Percentiles rank a stretch among this genome's conserved stretches.
Evolutionary conservation across 345 rosid genomes (phyloP).

Genomic region (Citrus reticulata): DNA sequence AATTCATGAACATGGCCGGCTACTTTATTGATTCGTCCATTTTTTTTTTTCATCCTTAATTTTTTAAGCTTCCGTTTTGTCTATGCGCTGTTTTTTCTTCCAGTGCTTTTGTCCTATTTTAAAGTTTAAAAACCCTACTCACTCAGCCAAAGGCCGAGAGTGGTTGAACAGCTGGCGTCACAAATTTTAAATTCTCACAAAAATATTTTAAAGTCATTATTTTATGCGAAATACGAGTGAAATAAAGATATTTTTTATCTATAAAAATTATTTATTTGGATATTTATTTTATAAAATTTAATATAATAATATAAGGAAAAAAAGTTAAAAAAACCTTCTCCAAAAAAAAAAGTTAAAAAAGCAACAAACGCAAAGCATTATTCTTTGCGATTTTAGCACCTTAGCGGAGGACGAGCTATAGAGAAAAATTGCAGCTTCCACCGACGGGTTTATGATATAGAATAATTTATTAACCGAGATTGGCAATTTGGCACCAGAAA

Average conservation of each 20-base stretch:
- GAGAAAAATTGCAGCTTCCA: background rate
- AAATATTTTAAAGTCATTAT: too few species aligned
- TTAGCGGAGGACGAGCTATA: background rate
- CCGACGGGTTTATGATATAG: background rate
- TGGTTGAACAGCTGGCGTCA: accelerated
- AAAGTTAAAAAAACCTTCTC: too few species aligned
- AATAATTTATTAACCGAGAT: background rate
- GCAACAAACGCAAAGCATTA: too few species aligned
- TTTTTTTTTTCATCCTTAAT: background rate
- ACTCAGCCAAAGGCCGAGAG: accelerated
- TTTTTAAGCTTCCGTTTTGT: background rate
- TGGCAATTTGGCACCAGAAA: background rate
- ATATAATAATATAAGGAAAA: too few species aligned
- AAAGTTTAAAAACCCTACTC: too few species aligned
- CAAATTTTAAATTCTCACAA: accelerated
- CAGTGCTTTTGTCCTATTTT: background rate
- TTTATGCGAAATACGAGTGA: accelerated
- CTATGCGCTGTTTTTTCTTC: background rate
- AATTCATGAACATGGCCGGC: too few species aligned
- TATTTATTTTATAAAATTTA: too few species aligned
- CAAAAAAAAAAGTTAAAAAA: background rate
- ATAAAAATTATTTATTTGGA: accelerated
- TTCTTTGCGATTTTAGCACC: background rate
- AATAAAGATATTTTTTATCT: accelerated
- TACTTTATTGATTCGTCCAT: background rate